Conservation (phyloP, 169 alveolate genomes). For the Eimeria zaria region DNA sequence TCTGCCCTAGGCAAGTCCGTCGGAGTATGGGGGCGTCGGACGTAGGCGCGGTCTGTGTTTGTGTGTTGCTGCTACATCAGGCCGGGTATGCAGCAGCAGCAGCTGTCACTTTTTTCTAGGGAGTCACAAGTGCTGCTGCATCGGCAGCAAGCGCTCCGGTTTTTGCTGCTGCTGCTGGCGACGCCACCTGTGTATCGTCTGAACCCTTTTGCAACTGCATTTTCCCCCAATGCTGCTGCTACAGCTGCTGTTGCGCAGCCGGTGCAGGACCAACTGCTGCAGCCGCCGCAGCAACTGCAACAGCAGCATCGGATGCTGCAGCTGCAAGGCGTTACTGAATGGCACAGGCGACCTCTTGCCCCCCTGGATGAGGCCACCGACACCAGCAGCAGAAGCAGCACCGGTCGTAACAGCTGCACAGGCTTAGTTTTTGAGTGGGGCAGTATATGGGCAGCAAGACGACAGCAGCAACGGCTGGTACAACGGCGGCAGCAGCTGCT, state of each 20-base stretch:
- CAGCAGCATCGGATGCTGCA: slow-evolving; percentile 14
- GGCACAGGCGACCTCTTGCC: background rate
- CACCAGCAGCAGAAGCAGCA: slow-evolving; percentile 28
- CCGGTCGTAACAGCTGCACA: background rate
- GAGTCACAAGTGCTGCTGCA: slow-evolving; percentile 61
- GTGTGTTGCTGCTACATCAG: slow-evolving; percentile 14
- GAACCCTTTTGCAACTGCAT: background rate
- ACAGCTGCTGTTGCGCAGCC: background rate
- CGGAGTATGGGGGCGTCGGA: background rate
- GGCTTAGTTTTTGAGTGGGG: slow-evolving; percentile 20
- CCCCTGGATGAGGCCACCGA: background rate
- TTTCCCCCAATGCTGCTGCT: background rate
- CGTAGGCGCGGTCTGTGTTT: background rate
- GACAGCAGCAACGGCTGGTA: slow-evolving; percentile 50
- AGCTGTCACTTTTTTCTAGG: slow-evolving; percentile 11
- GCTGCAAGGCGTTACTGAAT: background rate
- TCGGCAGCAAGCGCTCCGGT: slow-evolving; percentile 27
- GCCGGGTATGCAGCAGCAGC: slow-evolving; percentile 16
- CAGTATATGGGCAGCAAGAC: slow-evolving; percentile 19
- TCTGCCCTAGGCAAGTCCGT: background rate
- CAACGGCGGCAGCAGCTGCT: slow-evolving; percentile 72
- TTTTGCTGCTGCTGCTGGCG: slow-evolving; percentile 48
- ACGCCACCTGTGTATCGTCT: slow-evolving; percentile 11
- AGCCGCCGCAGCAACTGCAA: background rate
- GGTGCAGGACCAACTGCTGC: background rate